These are phyloP conservation scores for Peronospora belbahrii DNA, from an alignment of 352 stramenopile species.

Conservation along the genomic window DNA sequence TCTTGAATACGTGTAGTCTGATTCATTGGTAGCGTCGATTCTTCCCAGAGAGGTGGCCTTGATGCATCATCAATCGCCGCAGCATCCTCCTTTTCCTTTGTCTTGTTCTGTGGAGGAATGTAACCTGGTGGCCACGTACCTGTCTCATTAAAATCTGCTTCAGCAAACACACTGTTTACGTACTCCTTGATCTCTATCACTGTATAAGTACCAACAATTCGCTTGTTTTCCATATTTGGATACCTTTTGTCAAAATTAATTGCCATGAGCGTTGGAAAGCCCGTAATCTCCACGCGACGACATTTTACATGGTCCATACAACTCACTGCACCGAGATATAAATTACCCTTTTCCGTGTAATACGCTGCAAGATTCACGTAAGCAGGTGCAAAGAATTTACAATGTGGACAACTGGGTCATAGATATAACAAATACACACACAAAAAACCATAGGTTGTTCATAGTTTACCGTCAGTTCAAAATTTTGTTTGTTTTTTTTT, in stretches of 20 bases:
- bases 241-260: slow-evolving; percentile 75
- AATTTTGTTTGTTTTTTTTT: too few species aligned
- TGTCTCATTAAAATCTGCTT: slow-evolving; percentile 64
- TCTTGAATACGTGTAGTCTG: slow-evolving; percentile 69
- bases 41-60: slow-evolving; percentile 52
- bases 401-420: slow-evolving; percentile 60
- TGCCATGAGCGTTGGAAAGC: slow-evolving; percentile 72
- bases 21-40: slow-evolving; percentile 68
- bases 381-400: slow-evolving; percentile 65
- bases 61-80: slow-evolving; percentile 7
- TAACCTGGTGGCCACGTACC: slow-evolving; percentile 41
- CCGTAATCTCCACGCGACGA: slow-evolving; percentile 65
- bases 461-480: slow-evolving; percentile 3
- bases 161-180: slow-evolving; percentile 46
- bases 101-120: slow-evolving; percentile 12
- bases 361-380: slow-evolving; percentile 60
- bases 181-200: slow-evolving; percentile 72
- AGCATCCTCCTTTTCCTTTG: slow-evolving; percentile 11
- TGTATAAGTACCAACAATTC: slow-evolving; percentile 74
- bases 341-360: slow-evolving; percentile 57
- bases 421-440: background rate
- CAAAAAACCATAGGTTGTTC: slow-evolving; percentile 15
- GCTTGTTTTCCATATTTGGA: slow-evolving; percentile 53
- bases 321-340: slow-evolving; percentile 71
- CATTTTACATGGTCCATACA: slow-evolving; percentile 86